Evolutionary conservation across 2,329 filamentous ascomycete genomes (phyloP), one percentile per base, ranked within the genome.

Genomic region (Sporothrix phasma): DNA sequence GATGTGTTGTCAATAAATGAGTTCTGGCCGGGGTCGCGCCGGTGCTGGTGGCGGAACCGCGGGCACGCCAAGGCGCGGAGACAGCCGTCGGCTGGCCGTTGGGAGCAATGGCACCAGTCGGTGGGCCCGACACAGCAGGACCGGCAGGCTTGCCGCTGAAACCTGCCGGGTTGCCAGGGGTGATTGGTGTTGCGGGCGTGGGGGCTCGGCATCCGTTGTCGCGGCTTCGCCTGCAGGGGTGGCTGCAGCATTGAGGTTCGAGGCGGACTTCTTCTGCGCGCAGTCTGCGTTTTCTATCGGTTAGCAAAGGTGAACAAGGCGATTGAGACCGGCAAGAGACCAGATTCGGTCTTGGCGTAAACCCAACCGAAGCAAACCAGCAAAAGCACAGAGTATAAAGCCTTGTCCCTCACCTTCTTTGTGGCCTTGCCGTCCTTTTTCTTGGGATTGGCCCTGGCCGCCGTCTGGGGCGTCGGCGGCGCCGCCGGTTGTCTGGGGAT

Each of bases 381-480:
- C 17, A 24, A 47, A 29, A 43, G 19, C 24, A 43, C 5, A 37
- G 7, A 46, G 39, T 13, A 51, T 22, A 5, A 51, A 47, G 34
- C 31, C 71, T 43, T 5, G 7, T 41, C 15, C 43, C 78, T 77
- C 82, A 89, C 88, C 85, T 90, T 79, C 74, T 87, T 88, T 5
- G 83, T 78, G 66, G 79, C 81, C 75, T 87, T 88, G 5, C 76
- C 78, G 37, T 86, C 84, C 78, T 90, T 89, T 82, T 93, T 93
- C 75, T 90, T 92, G 1, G 88, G 88, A 39, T 84, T 86, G 3
- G 87, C 76, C 78, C 93, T 93, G 72, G 86, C 87, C 1, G 79
- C 74, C 72, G 90, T 88, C 61, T 84, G 86, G 1, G 90, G 90
- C 3, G 90, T 94, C 1, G 89, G 89, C 0, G 90, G 89, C 41